Percentiles rank a stretch among this genome's conserved stretches.
phyloP scores from a whole-genome alignment of 768 basidiomycete genomes.

The Jaapia argillacea region DNA sequence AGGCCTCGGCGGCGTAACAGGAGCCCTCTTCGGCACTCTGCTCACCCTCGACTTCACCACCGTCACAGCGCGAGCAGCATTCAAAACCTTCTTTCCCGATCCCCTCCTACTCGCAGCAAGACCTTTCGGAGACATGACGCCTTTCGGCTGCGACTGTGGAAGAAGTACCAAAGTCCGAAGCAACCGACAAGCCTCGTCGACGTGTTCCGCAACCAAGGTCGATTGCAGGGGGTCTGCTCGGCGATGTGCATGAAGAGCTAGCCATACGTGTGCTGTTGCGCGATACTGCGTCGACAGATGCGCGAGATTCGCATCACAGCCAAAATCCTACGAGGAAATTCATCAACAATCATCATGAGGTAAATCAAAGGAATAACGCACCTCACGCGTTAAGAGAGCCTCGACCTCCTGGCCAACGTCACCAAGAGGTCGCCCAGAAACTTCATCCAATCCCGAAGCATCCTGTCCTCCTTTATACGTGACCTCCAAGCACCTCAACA shows the following conservation, averaged over 20 bases:
- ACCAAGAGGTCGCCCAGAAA: conserved; percentile 14
- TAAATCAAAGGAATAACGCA: conserved; percentile 19
- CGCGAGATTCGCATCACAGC: conserved; percentile 17
- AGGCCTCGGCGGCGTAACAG: neutral
- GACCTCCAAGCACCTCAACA: conserved; percentile 46
- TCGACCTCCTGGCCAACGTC: conserved; percentile 32
- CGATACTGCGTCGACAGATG: conserved; percentile 35
- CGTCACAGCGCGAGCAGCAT: too few relatives aligned
- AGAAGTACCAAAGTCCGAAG: too few relatives aligned
- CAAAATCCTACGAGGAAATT: conserved; percentile 16
- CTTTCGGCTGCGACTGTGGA: too few relatives aligned
- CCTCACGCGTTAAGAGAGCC: conserved; percentile 29
- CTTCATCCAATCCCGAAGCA: conserved; percentile 16
- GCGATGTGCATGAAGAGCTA: conserved; percentile 62
- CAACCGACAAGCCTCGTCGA: conserved; percentile 40
- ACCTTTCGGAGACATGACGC: too few relatives aligned
- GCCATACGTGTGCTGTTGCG: conserved; percentile 52
- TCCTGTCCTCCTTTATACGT: conserved; percentile 26
- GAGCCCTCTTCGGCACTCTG: neutral
- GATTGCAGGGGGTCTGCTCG: conserved; percentile 34
- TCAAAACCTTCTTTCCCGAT: too few relatives aligned
- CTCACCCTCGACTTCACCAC: neutral
- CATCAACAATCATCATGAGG: neutral
- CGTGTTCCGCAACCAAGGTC: conserved; percentile 35
- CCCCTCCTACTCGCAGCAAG: too few relatives aligned